Evolutionary conservation across 2,329 filamentous ascomycete genomes (phyloP), one percentile per base, ranked within the genome.

Genomic region (Fusarium succisae): DNA sequence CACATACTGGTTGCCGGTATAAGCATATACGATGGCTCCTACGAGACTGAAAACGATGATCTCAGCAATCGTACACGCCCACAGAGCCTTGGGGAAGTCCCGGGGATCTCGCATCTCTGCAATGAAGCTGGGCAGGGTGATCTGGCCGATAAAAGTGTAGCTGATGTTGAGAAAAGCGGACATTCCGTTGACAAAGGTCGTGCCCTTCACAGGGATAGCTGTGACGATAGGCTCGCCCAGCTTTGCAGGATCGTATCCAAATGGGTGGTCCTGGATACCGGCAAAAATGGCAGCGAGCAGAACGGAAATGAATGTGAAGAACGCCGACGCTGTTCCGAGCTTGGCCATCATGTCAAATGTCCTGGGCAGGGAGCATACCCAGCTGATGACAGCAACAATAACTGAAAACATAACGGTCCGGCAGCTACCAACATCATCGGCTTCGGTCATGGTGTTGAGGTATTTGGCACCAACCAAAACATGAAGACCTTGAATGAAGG

Each of bases 71-170:
- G 95, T 98, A 70, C 97, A 95, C 5, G 92, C 92, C 90, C 94
- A 98, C 3, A 98, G 89, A 5, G 95, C 94, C 83, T 98, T 98
- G 77, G 94, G 94, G 80, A 98, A 98, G 76, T 98, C 95, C 65
- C 83, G 81, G 4, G 90, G 89, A 35, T 91, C 87, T 65, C 86
- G 93, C 95, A 98, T 98, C 83, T 98, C 95, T 8, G 95, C 95
- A 74, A 98, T 98, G 85, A 98, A 98, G 76, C 93, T 96, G 2
- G 95, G 95, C 20, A 98, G 87, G 0, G 95, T 98, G 78, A 98
- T 97, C 81, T 98, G 95, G 0, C 95, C 95, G 76, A 98, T 98
- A 80, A 98, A 98, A 1, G 95, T 98, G 81, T 98, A 98, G 83
- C 92, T 94, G 80, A 98, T 98, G 83, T 98, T 98, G 81, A 98